Evolutionary conservation across 2,329 filamentous ascomycete genomes (phyloP), one percentile per base, ranked within the genome.

Genomic region (Sclerotinia spermophila): DNA sequence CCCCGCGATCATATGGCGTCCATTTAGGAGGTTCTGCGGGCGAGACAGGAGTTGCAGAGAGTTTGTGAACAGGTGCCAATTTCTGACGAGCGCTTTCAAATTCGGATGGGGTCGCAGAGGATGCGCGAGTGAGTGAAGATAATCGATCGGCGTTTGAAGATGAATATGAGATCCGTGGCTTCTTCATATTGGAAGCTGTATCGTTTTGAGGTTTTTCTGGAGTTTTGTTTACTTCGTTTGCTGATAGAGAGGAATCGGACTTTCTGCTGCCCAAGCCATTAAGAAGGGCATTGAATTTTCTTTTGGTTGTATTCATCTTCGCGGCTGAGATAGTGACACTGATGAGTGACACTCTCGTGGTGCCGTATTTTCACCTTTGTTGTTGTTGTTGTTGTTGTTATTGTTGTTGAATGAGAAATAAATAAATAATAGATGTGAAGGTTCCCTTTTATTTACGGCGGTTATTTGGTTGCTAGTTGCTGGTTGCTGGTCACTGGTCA

Each of bases 1-100:
- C 89, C 53, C 89, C 88, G 68, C 96, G 91, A 79, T 96, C 94
- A 82, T 90, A 92, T 0, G 96, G 95, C 68, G 92, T 92, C 82
- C 96, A 98, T 76, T 91, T 93, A 1, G 92, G 89, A 77, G 79
- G 55, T 75, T 82, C 76, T 24, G 71, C 69, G 10, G 67, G 55
- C 5, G 53, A n/a, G 7, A 70, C 24, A 56, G 71, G 68, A 30
- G 72, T 72, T 13, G 73, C 72, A 56, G 62, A 66, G 48, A 66
- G 62, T 53, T 66, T 66, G 24, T 53, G n/a, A 15, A 74, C 40
- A 8, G 76, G 77, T 13, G 72, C 64, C 5, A 76, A 76, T 62
- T 77, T 78, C 66, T 74, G 75, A 56, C 78, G 75, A 15, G 68
- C 68, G 59, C 76, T 74, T 30, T 65, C 48, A 30, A 48, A 40